phyloP scores from a whole-genome alignment of 345 rosid genomes.

The Linum lewisii region DNA sequence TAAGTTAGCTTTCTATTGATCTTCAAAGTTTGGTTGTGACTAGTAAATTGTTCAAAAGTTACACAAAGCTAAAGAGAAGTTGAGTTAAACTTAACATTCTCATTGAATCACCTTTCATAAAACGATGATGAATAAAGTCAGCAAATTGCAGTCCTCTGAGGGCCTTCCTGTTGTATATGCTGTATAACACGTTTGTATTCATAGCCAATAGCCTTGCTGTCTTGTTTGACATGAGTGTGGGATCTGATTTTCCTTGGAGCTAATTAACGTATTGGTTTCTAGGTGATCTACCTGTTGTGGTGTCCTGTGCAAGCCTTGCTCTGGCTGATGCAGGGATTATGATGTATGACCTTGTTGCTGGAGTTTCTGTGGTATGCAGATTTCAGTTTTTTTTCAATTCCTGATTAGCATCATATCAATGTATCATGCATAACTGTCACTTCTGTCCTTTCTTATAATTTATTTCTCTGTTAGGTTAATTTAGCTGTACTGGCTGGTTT shows the following conservation, averaged over 20 bases:
- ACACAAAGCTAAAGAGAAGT: not conserved
- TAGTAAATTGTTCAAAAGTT: not conserved
- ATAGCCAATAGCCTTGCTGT: not conserved
- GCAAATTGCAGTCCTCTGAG: too few species aligned
- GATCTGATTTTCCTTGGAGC: not conserved
- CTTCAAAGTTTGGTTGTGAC: not conserved
- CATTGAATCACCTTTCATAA: not conserved
- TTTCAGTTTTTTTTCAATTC: not conserved
- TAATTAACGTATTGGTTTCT: conserved; percentile 4
- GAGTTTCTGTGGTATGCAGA: conserved; percentile 76
- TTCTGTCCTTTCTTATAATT: too few species aligned
- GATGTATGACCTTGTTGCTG: conserved; percentile 90
- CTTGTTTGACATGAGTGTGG: not conserved
- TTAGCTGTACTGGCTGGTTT: too few species aligned
- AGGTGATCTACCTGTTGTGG: conserved; percentile 89
- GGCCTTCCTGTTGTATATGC: not conserved
- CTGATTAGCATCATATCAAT: not conserved
- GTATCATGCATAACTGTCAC: not conserved
- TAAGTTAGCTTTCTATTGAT: conserved; percentile 32
- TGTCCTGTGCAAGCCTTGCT: conserved; percentile 96
- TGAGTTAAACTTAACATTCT: not conserved
- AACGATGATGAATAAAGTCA: not conserved
- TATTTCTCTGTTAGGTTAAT: too few species aligned
- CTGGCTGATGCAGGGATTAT: conserved; percentile 92
- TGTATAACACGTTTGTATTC: not conserved